Evolutionary conservation across 73 alveolate genomes (phyloP).

Genomic region (Tetrahymena elliotti): DNA sequence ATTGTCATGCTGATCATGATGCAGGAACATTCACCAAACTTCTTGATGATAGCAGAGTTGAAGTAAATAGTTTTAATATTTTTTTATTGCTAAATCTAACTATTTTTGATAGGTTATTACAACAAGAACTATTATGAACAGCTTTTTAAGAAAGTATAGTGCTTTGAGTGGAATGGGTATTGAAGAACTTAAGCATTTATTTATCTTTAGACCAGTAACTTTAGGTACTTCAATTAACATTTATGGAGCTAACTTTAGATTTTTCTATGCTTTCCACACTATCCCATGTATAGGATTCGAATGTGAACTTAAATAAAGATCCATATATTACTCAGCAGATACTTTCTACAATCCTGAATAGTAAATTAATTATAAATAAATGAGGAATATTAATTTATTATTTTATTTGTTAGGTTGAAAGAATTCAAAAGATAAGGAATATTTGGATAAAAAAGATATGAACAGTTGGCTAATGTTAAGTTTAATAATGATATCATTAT

Average conservation of each 20-base stretch:
- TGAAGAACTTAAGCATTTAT: slow-evolving; percentile 12
- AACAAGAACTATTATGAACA: slow-evolving; percentile 39
- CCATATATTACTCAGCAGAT: slow-evolving; percentile 26
- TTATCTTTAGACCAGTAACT: slow-evolving; percentile 37
- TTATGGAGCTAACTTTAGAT: slow-evolving; percentile 35
- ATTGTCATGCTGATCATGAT: slow-evolving; percentile 48
- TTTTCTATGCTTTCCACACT: slow-evolving; percentile 40
- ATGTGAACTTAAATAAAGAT: slow-evolving; percentile 4
- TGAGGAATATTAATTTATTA: not conserved
- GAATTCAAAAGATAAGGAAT: not conserved
- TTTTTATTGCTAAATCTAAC: not conserved
- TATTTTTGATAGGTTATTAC: not conserved
- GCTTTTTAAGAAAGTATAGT: slow-evolving; percentile 32
- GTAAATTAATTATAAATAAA: not conserved
- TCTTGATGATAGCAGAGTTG: slow-evolving; percentile 28
- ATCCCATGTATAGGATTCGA: slow-evolving; percentile 39
- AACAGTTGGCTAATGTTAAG: not conserved
- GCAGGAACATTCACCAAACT: slow-evolving; percentile 40
- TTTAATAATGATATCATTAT: slow-evolving; percentile 31
- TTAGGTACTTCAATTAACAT: slow-evolving; percentile 25
- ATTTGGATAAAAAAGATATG: not conserved
- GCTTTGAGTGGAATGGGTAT: slow-evolving; percentile 18
- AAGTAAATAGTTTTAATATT: not conserved
- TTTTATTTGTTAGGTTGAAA: not conserved
- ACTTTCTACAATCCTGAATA: slow-evolving; percentile 29